Percentiles rank a stretch among this genome's conserved stretches.
These are phyloP conservation scores for Elaeis oleifera DNA, from an alignment of 202 grass and related monocot species.

Conservation along the genomic window DNA sequence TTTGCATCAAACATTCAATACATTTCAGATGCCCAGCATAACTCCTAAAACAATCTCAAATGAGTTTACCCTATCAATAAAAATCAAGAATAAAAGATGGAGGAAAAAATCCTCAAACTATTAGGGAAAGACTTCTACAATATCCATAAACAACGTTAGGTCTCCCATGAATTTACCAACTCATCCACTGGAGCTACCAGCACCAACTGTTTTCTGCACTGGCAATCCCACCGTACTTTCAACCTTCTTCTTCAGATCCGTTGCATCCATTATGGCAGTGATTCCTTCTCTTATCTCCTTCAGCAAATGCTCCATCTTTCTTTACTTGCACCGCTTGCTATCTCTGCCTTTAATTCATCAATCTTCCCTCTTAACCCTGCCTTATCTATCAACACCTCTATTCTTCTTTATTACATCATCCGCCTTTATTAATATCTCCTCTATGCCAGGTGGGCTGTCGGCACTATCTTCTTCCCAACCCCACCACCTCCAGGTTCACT, in stretches of 20 bases:
- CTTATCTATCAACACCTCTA: conserved; percentile 8
- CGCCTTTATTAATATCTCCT: neutral
- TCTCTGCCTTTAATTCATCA: conserved; percentile 19
- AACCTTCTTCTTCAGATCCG: conserved; percentile 8
- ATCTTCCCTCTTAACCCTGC: conserved; percentile 16
- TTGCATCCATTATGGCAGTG: neutral
- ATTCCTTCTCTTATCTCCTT: conserved; percentile 20
- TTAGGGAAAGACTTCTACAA: no score
- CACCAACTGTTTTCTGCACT: conserved; percentile 7
- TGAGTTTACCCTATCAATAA: neutral
- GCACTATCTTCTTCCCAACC: neutral
- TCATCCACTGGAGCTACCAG: neutral
- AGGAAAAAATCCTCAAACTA: no score
- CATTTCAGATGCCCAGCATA: neutral
- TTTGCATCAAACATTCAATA: no score
- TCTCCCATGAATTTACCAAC: no score
- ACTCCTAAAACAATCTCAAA: neutral
- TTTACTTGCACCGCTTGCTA: conserved; percentile 1
- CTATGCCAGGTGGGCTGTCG: neutral
- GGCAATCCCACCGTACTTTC: neutral
- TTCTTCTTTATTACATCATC: conserved; percentile 8
- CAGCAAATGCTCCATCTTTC: conserved; percentile 13
- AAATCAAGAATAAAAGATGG: neutral
- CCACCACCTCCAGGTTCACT: conserved; percentile 16
- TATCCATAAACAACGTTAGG: no score